Evolutionary conservation across 2,329 filamentous ascomycete genomes (phyloP).

Genomic region (Biscogniauxia marginata): DNA sequence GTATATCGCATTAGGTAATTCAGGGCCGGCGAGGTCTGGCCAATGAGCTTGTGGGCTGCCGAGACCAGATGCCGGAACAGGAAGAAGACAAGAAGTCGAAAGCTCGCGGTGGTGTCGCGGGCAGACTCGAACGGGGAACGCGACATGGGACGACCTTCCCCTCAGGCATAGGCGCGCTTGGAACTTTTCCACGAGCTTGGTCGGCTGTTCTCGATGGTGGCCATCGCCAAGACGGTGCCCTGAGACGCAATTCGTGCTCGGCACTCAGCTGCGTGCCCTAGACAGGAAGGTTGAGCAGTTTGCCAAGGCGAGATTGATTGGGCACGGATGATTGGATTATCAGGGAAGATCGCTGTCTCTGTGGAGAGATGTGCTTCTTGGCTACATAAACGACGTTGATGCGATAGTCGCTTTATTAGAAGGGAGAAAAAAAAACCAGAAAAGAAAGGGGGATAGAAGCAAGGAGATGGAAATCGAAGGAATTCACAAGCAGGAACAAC

Average conservation of each 20-base stretch:
- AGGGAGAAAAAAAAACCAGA: neutral
- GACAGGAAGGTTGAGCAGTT: constrained; percentile 24
- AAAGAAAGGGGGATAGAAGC: neutral
- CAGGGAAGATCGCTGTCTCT: constrained; percentile 7
- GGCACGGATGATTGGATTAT: constrained; percentile 9
- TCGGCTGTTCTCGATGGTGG: neutral
- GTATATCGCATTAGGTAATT: no score
- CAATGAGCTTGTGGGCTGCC: neutral
- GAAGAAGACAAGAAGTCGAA: neutral
- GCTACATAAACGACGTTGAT: no score
- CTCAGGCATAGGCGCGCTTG: neutral
- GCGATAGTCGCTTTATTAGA: no score
- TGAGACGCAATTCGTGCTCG: constrained; percentile 10
- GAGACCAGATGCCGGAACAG: neutral
- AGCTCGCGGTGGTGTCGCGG: neutral
- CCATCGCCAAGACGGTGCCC: neutral
- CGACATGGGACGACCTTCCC: neutral
- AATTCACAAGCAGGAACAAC: no score
- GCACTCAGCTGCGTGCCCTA: constrained; percentile 8
- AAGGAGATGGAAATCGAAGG: neutral
- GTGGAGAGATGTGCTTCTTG: constrained; percentile 9
- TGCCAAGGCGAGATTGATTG: constrained; percentile 20
- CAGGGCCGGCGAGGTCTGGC: neutral
- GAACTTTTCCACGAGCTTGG: neutral
- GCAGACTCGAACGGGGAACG: neutral